Evolutionary conservation across 768 basidiomycete species (phyloP), one percentile per base, ranked within the genome.

Genomic region (Hygrophoropsis aurantiaca): DNA sequence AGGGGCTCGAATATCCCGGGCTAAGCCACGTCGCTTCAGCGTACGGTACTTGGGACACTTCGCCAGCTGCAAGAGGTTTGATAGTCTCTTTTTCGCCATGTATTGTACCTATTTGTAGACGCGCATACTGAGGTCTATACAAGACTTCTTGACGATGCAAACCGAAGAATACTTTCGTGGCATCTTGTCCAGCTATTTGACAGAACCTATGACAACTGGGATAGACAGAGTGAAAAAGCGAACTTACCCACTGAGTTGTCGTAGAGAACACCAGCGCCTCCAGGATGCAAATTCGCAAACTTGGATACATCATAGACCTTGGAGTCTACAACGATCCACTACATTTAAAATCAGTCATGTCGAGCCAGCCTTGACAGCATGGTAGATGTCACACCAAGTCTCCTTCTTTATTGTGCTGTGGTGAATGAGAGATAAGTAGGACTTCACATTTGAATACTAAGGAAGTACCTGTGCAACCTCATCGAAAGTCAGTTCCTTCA

Each of bases 131-230:
- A 0, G 89, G 87, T 42, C 80, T 78, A 27, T 77, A 70, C 10
- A 95, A 78, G 19, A 94, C 81, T 56, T 94, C 90, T 35, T 84
- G 80, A 24, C 90, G 79, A 63, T 95, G 93, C 42, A 94, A 77
- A 7, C 87, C 84, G 51, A 87, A 94, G 77, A 94, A 94, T 2
- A 78, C 78, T 26, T 87, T 72, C 4, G 92, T 93, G 0, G 86
- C 82, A 53, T 88, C 85, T 61, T 84, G 72, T 21, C 86, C 85
- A 44, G 87, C 90, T 75, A 34, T 13, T 36, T 42, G 7, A 15
- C 5, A 33, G 18, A 11, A 37, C n/a, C 11, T 40, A 35, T 30
- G 33, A 40, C 23, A n/a, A 34, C 16, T 21, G 16, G 25, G 44
- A 25, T 24, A 20, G 0, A 5, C 7, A 11, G 27, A 15, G 16